Base-by-base conservation (phyloP, 495 filamentous ascomycete genomes). In the Neurospora terricola region DNA sequence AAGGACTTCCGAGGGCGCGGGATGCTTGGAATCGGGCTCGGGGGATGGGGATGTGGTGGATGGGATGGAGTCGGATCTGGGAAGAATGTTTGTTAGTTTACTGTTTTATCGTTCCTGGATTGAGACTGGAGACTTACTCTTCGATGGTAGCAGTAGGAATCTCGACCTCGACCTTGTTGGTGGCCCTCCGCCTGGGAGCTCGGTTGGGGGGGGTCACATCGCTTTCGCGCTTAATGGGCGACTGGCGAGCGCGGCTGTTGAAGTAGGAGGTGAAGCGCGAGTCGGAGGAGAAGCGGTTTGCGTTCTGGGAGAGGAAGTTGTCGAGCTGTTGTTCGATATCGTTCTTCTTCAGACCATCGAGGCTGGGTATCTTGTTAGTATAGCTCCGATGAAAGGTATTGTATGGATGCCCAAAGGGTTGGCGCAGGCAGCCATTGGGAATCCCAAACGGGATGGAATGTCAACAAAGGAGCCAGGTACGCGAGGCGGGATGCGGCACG, bases 311-410 rank as follows among this genome's bases (percentile, higher is more conserved):
- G 43, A 99, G 88, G 82, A 92, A 89, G 34, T 92, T 87, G 70
- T 96, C 92, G 72, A 99, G 87, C 36, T 88, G 85, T 70, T 84
- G 76, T 79, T 94, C 92, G 45, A 98, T 89, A n/a, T 98, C 94
- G 74, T 84, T 81, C 82, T 98, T 98, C 76, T 91, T 91, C 74
- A 88, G 81, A 43, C 88, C 85, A 71, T 92, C 90, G 77, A 87
- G 88, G 76, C 94, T 97, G 75, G 68, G 23, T 30, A 5, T 18
- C 9, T 68, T 38, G 45, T 54, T 30, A 54, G 54, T 6, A 37
- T 7, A 30, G 3, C 14, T 34, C 27, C 27, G 40, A 42, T 21
- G 48, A 69, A 12, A 73, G 30, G 48, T 30, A 62, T 70, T 70
- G 18, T 38, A 5, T 69, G 69, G 4, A 9, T 30, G 54, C 66